Base-by-base conservation (phyloP, 495 filamentous ascomycete species). In the Penicillium samsonianum region DNA sequence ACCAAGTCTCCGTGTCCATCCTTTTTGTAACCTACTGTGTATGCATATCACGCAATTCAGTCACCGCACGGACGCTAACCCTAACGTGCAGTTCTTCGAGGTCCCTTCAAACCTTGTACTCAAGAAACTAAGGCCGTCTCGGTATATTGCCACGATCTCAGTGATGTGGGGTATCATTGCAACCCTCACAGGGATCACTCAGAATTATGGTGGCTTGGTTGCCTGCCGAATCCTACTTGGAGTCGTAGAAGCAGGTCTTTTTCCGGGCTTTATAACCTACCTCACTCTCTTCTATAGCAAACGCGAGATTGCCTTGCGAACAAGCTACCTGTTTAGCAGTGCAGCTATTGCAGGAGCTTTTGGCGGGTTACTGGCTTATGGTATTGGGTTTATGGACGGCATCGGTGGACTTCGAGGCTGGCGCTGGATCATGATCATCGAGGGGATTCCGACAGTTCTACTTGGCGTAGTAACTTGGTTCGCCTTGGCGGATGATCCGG, bases 271-370 rank as follows among this genome's bases (percentile, higher is more conserved):
- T 22, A 80, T 82, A 50, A 74, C 85, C n/a, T 89, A 89, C 58
- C 75, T 92, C 17, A 90, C 85, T 1, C 80, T 90, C 50, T 90
- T 91, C 71, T 92, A 91, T 65, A 85, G 81, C 44, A 87, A 88
- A 59, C 78, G 80, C 8, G 88, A 92, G 62, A 81, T 91, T 20
- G 89, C 88, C 8, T 75, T 91, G 31, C 82, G 90, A 25, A 85
- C 90, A 5, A 84, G 86, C 1, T 90, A 90, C 63, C 78, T 92
- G 5, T 92, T 92, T 67, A 87, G 88, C 51, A 87, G 81, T 41
- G 83, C 90, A 2, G 89, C 90, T 1, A 76, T 91, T 12, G 86
- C 89, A 3, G 90, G 90, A 5, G 89, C 87, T 17, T 85, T 84
- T 57, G 90, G 90, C 20, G 90, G 90, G 0, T 74, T 92, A 0